Percentiles rank a stretch among this genome's conserved stretches.
phyloP scores from a whole-genome alignment of 305 asterid species.

The Withania somnifera region DNA sequence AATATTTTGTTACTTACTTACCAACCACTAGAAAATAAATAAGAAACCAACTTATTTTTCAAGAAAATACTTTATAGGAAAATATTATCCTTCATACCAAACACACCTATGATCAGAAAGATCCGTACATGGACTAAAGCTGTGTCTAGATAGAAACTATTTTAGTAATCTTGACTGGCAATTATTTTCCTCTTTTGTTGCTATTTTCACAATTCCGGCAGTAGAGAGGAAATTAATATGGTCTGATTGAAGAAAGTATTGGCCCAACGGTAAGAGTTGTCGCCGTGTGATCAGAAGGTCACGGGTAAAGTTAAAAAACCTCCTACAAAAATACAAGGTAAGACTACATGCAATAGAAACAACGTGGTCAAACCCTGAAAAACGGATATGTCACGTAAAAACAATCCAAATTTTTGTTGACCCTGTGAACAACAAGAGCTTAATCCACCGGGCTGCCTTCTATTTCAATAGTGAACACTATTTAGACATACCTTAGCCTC shows the following conservation, averaged over 20 bases:
- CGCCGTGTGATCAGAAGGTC: background rate
- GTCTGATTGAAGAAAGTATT: background rate
- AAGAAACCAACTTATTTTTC: too few species aligned
- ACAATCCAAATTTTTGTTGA: background rate
- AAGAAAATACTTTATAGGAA: too few species aligned
- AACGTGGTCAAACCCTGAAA: background rate
- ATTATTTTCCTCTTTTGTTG: background rate
- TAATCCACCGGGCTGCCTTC: background rate
- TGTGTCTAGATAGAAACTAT: background rate
- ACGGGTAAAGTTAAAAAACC: background rate
- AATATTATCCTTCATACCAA: too few species aligned
- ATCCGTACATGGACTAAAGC: background rate
- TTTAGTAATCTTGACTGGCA: background rate
- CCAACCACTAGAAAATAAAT: too few species aligned
- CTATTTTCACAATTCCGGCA: background rate
- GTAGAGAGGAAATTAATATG: background rate
- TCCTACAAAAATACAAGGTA: background rate
- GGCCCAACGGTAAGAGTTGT: background rate
- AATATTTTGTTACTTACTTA: too few species aligned
- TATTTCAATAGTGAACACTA: background rate
- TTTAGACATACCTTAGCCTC: slow-evolving; percentile 21
- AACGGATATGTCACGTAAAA: background rate
- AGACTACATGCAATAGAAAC: background rate
- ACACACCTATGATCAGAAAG: too few species aligned
- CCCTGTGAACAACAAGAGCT: background rate